Base-by-base conservation (phyloP, 352 stramenopile genomes). In the Thraustotheca clavata region DNA sequence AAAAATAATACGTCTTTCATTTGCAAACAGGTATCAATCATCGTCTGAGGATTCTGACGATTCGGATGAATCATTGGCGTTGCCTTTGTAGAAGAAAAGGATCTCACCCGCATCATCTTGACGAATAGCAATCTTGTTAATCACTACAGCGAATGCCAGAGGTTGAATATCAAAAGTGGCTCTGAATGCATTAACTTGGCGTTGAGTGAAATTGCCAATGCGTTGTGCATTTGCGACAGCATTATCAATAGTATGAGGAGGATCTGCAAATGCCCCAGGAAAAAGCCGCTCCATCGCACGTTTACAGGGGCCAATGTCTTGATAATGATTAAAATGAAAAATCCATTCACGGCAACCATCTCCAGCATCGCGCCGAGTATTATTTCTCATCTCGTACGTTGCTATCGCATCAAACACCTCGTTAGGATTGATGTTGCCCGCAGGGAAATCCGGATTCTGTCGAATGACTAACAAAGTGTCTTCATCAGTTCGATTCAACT, bases 261-360 rank as follows among this genome's bases (percentile, higher is more conserved):
- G 1, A 54, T 54, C 47, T 54, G 47, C 47, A 54, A 54, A 54
- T 54, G 47, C 47, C 20, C 1, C 40, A 43, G 47, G 47, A 54
- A 54, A 54, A 54, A 54, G 47, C 47, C 47, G 0, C 20, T 54
- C 47, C 47, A 54, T 54, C 47, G 27, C 47, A 54, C 20, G 47
- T 54, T 54, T 54, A 22, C 47, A 54, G 47, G 20, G 47, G 47
- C 47, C 47, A 54, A 54, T 54, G 1, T 54, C 47, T 54, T 54
- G 47, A 54, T 54, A 54, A 54, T 31, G 22, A 54, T 54, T 54
- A 29, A 54, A 54, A 54, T 54, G 47, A 54, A 54, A 54, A 54
- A 54, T 54, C 47, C 47, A 54, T 54, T 29, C 22, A 54, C 20
- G 47, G 47, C 47, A 54, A 54, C 47, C 47, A 54, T 54, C 1